Evolutionary conservation across 345 rosid genomes (phyloP).

Genomic region (Carallia pectinifolia): DNA sequence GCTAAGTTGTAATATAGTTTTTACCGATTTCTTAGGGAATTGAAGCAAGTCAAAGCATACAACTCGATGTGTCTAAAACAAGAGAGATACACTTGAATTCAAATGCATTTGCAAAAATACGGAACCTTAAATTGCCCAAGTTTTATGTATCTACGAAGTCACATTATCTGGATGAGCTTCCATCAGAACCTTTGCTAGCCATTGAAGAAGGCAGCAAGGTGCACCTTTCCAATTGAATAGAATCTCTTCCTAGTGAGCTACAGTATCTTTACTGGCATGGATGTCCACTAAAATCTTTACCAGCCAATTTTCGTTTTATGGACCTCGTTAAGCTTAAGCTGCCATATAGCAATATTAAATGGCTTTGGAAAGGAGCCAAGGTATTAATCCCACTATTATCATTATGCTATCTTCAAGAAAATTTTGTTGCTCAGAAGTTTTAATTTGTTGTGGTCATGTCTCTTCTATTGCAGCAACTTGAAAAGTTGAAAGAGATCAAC

Average conservation of each 20-base stretch:
- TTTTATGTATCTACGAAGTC: background rate
- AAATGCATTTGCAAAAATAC: background rate
- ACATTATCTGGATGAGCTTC: too few relatives aligned
- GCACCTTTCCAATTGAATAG: background rate
- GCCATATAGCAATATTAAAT: constrained; percentile 2
- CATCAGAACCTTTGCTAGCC: too few relatives aligned
- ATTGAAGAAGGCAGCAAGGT: background rate
- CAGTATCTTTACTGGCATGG: constrained; percentile 18
- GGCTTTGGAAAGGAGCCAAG: constrained; percentile 11
- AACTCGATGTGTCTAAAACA: background rate
- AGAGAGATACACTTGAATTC: background rate
- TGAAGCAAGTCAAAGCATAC: constrained; percentile 1
- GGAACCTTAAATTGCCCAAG: constrained; percentile 8
- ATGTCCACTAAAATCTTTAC: constrained; percentile 10
- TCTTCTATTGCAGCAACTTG: constrained; percentile 8
- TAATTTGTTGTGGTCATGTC: background rate
- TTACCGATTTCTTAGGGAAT: background rate
- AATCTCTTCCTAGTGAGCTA: constrained; percentile 3
- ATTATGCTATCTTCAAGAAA: background rate
- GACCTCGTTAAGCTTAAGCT: constrained; percentile 11
- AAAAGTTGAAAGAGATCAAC: constrained; percentile 8
- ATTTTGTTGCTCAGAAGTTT: background rate
- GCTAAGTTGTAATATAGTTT: background rate
- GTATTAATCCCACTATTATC: background rate
- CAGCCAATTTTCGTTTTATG: background rate